Percentiles rank a stretch among this genome's conserved stretches.
These are phyloP conservation scores for Silene vulgaris DNA, from an alignment of 179 eudicot species.

Conservation along the genomic window DNA sequence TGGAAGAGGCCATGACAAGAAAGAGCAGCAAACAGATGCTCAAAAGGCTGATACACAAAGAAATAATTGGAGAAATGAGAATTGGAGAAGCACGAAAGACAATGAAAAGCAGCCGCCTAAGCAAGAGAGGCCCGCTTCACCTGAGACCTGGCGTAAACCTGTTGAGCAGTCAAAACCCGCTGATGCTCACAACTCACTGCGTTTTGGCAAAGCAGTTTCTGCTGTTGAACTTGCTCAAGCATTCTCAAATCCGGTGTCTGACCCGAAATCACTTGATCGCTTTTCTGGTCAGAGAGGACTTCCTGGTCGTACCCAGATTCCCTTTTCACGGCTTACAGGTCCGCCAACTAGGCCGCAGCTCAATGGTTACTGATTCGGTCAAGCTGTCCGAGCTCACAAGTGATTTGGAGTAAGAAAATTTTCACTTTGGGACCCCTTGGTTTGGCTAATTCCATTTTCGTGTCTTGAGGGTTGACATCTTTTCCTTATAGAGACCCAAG, in stretches of 20 bases:
- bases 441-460: not conserved
- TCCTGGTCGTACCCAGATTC: slow-evolving; percentile 51
- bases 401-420: slow-evolving; percentile 1
- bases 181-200: slow-evolving; percentile 37
- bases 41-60: slow-evolving; percentile 59
- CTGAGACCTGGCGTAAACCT: slow-evolving; percentile 97
- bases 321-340: slow-evolving; percentile 74
- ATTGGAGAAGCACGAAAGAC: slow-evolving; percentile 50
- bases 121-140: slow-evolving; percentile 76
- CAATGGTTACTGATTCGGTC: slow-evolving; percentile 61
- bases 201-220: slow-evolving; percentile 77
- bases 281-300: slow-evolving; percentile 50
- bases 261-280: slow-evolving; percentile 46
- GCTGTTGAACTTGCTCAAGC: slow-evolving; percentile 92
- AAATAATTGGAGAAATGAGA: slow-evolving; percentile 65
- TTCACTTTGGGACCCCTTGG: not conserved
- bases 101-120: slow-evolving; percentile 47
- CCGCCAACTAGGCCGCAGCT: slow-evolving; percentile 67
- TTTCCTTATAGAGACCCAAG: not conserved
- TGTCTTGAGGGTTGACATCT: not conserved
- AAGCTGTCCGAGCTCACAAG: not conserved
- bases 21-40: slow-evolving; percentile 41
- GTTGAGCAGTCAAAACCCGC: slow-evolving; percentile 45
- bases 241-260: slow-evolving; percentile 68
- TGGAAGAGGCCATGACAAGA: slow-evolving; percentile 46